Conservation (phyloP, 352 stramenopile species). For the Phytophthora chlamydospora region DNA sequence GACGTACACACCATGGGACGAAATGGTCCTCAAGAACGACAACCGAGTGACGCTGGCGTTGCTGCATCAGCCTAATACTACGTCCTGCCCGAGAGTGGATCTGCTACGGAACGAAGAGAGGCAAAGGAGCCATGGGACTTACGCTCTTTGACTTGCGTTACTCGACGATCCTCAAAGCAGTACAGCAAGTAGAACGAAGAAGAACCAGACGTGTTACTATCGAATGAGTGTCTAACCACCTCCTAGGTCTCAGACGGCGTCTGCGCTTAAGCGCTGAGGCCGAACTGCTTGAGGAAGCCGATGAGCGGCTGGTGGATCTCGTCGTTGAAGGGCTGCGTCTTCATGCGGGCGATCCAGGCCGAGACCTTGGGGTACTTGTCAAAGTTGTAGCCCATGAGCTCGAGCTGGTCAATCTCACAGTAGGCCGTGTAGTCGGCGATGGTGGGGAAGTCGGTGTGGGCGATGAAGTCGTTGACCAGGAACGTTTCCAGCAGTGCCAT, state of each 20-base stretch:
- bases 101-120: too few species aligned
- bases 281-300: constrained; percentile 37
- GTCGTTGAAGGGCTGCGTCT: constrained; percentile 56
- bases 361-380: constrained; percentile 54
- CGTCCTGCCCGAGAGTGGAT: too few species aligned
- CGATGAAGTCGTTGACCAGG: constrained; percentile 56
- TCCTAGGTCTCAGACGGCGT: constrained; percentile 2
- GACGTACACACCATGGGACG: too few species aligned
- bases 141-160: too few species aligned
- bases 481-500: constrained; percentile 52
- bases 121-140: too few species aligned
- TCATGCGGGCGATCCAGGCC: constrained; percentile 66
- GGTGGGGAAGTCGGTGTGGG: constrained; percentile 54
- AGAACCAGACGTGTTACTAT: constrained; percentile 13
- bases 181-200: not conserved
- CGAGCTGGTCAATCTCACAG: constrained; percentile 70
- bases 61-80: too few species aligned
- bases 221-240: not conserved
- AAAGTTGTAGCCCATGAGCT: constrained; percentile 61
- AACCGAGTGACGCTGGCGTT: too few species aligned
- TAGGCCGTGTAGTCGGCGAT: constrained; percentile 63
- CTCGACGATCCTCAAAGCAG: too few species aligned
- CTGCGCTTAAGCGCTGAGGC: constrained; percentile 22
- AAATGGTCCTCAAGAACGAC: too few species aligned
- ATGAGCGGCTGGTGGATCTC: constrained; percentile 51